These are phyloP conservation scores for Dioscorea cayenensis DNA, from an alignment of 116 monocot genomes.

Conservation along the genomic window DNA sequence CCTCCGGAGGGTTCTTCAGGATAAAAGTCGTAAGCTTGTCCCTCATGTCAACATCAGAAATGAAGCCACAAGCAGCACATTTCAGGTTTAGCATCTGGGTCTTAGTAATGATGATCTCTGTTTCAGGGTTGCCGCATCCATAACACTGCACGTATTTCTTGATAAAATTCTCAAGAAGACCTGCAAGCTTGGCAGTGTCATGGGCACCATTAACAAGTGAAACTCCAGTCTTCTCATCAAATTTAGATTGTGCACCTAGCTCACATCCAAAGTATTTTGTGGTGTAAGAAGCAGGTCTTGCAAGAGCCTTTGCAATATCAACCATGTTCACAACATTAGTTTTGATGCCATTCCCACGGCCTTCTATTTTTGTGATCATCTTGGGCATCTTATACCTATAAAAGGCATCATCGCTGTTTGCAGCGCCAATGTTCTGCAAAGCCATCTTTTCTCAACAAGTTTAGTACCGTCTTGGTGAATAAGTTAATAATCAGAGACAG, in stretches of 20 bases:
- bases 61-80: conserved; percentile 31
- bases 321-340: conserved; percentile 42
- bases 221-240: conserved; percentile 35
- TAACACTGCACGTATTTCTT: conserved; percentile 43
- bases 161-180: conserved; percentile 31
- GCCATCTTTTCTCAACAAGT: conserved; percentile 14
- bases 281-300: conserved; percentile 30
- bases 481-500: neutral
- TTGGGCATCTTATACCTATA: conserved; percentile 40
- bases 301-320: conserved; percentile 38
- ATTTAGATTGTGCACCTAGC: conserved; percentile 37
- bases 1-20: conserved; percentile 29
- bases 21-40: conserved; percentile 35
- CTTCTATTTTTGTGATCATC: conserved; percentile 43
- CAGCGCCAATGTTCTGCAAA: conserved; percentile 35
- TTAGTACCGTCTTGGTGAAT: neutral
- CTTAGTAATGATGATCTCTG: conserved; percentile 28
- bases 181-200: conserved; percentile 28
- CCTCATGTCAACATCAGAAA: conserved; percentile 30
- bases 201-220: conserved; percentile 37
- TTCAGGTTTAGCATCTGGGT: conserved; percentile 24
- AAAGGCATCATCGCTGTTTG: conserved; percentile 38
- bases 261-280: conserved; percentile 43
- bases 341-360: conserved; percentile 41
- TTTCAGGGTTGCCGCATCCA: conserved; percentile 42